Evolutionary conservation across 164 flowering plant genomes (phyloP).

Genomic region (Liquidambar formosana): DNA sequence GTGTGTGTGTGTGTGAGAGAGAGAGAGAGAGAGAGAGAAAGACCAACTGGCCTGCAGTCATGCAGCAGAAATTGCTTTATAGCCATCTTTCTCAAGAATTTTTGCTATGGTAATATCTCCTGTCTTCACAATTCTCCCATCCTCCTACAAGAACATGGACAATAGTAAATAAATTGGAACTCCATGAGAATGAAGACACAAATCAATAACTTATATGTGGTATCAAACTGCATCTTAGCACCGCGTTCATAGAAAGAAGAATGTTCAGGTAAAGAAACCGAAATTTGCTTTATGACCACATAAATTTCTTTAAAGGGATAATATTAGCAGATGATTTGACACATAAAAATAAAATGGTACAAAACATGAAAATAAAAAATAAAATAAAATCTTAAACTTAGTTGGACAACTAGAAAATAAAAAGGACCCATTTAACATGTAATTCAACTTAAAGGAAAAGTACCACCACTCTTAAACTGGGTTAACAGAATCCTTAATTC

Average conservation of each 20-base stretch:
- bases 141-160: conserved; percentile 39
- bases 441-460: too few relatives aligned
- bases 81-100: conserved; percentile 80
- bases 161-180: background rate
- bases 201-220: background rate
- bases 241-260: background rate
- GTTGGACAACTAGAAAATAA: background rate
- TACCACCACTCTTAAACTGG: too few relatives aligned
- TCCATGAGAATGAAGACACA: background rate
- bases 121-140: conserved; percentile 83
- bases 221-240: background rate
- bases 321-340: background rate
- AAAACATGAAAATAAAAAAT: background rate
- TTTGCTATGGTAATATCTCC: conserved; percentile 79
- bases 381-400: background rate
- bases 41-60: conserved; percentile 10
- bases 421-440: too few relatives aligned
- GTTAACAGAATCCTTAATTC: too few relatives aligned
- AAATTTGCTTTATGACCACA: background rate
- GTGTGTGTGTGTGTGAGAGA: too few relatives aligned
- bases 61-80: conserved; percentile 60
- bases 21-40: too few relatives aligned
- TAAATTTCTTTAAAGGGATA: background rate
- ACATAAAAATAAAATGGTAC: background rate
- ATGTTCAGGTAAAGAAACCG: background rate